Conservation (phyloP, 106 monocot genomes). For the Phalaenopsis equestris region DNA sequence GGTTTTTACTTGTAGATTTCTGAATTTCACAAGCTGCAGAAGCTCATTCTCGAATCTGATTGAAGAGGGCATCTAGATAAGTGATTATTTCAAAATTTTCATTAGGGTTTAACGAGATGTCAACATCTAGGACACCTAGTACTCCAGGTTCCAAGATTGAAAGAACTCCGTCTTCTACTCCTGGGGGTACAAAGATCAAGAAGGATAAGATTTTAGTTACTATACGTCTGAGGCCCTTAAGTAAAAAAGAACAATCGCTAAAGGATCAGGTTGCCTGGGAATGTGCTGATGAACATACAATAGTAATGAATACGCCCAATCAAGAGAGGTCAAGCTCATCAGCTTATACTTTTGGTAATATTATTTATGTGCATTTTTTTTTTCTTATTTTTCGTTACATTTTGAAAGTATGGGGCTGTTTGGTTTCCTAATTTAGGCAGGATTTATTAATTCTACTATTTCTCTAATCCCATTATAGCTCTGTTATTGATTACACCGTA, state of each 20-base stretch:
- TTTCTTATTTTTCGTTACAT: background rate
- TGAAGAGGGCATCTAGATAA: too few species aligned
- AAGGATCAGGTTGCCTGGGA: slow-evolving; percentile 90
- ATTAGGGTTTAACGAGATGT: too few species aligned
- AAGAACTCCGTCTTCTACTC: slow-evolving; percentile 43
- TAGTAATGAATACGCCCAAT: slow-evolving; percentile 39
- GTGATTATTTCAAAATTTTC: too few species aligned
- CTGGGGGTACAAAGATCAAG: slow-evolving; percentile 40
- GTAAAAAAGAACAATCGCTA: slow-evolving; percentile 48
- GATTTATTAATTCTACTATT: too few species aligned
- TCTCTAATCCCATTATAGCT: too few species aligned
- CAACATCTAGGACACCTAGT: slow-evolving; percentile 19
- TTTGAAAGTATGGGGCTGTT: too few species aligned
- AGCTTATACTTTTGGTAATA: slow-evolving; percentile 62
- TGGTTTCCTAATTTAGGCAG: too few species aligned
- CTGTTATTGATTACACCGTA: too few species aligned
- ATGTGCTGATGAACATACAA: slow-evolving; percentile 56
- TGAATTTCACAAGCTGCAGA: too few species aligned
- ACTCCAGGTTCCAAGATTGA: slow-evolving; percentile 74
- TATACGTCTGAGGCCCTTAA: slow-evolving; percentile 77
- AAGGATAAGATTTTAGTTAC: slow-evolving; percentile 98
- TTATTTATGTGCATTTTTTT: background rate
- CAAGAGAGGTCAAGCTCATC: slow-evolving; percentile 55
- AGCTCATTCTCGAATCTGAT: too few species aligned
- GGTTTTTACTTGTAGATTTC: too few species aligned